Base-by-base conservation (phyloP, 2,329 filamentous ascomycete genomes). In the Botrytis cinerea region DNA sequence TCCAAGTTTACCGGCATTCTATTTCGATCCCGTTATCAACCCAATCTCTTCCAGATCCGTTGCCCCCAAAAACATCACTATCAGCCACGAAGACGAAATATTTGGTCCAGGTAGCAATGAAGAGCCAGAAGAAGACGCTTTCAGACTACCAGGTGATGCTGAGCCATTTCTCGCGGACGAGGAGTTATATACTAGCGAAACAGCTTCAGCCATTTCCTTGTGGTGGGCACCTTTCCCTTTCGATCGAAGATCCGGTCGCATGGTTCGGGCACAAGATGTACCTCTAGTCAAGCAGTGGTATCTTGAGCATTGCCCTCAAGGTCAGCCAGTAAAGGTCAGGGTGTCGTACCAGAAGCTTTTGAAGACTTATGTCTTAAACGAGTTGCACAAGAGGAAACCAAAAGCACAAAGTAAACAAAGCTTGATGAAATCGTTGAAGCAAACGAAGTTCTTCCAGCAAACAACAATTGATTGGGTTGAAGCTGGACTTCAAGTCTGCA, bases 201-300 rank as follows among this genome's bases (percentile, higher is more conserved):
- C 96, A 7, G 89, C 95, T 4, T 92, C 94, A 20, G 97, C 96
- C 2, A 97, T 99, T 76, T 90, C 94, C 69, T 85, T 99, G 35
- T 99, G 96, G 95, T 99, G 97, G 97, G 95, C 96, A 43, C 97
- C 96, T 38, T 97, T 93, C 81, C 96, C 97, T 0, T 99, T 99
- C 82, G 91, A 99, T 83, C 91, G 94, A 79, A 90, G 96, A 73
- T 98, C 96, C 57, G 96, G 96, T 51, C 92, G 91, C 77, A 99
- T 98, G 95, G 95, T 98, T 74, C 90, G 97, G 71, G 96, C 96
- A 20, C 95, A 99, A 83, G 97, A 99, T 82, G 96, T 99, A 32
- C 94, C 97, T 6, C 85, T 99, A 14, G 93, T 99, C 70, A 99
- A 99, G 84, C 96, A 98, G 82, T 98, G 94, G 93, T 99, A 99